Conservation (phyloP, 768 basidiomycete species). For the Mrakia blollopis region DNA sequence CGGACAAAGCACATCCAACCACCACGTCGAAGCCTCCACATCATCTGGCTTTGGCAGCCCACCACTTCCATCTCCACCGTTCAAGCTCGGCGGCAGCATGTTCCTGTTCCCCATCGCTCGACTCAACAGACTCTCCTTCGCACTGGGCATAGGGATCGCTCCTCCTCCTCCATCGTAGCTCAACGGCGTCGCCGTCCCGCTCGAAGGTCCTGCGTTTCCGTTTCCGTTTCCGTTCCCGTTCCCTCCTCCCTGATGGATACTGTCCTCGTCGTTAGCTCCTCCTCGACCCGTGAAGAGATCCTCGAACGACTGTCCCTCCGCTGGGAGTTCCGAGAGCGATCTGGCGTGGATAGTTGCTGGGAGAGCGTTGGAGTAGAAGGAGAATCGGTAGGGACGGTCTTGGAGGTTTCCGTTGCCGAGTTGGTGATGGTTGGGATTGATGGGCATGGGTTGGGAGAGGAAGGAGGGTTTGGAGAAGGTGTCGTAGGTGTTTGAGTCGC, state of each 20-base stretch:
- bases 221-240: neutral
- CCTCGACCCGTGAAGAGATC: constrained; percentile 63
- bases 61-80: constrained; percentile 23
- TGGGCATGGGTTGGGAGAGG: constrained; percentile 9
- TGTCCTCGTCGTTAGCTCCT: constrained; percentile 32
- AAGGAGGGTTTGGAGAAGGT: constrained; percentile 1
- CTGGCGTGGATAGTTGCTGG: constrained; percentile 92
- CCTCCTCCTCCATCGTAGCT: constrained; percentile 29
- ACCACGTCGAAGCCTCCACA: constrained; percentile 74
- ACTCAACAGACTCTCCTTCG: constrained; percentile 35
- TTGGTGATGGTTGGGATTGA: constrained; percentile 27
- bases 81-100: constrained; percentile 20
- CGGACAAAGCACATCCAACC: constrained; percentile 87
- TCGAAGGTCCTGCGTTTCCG: constrained; percentile 60
- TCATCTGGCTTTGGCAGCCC: constrained; percentile 47
- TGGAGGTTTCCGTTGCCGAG: constrained; percentile 45
- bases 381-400: constrained; percentile 92
- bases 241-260: neutral
- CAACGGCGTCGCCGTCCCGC: constrained; percentile 39
- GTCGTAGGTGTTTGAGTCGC: constrained; percentile 11
- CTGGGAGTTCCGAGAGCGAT: constrained; percentile 85
- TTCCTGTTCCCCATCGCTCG: constrained; percentile 30
- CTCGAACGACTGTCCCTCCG: constrained; percentile 86
- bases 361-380: constrained; percentile 92
- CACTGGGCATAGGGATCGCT: constrained; percentile 20